Evolutionary conservation across 805 yeast species (phyloP).

Genomic region (Lipomyces chichibuensis): DNA sequence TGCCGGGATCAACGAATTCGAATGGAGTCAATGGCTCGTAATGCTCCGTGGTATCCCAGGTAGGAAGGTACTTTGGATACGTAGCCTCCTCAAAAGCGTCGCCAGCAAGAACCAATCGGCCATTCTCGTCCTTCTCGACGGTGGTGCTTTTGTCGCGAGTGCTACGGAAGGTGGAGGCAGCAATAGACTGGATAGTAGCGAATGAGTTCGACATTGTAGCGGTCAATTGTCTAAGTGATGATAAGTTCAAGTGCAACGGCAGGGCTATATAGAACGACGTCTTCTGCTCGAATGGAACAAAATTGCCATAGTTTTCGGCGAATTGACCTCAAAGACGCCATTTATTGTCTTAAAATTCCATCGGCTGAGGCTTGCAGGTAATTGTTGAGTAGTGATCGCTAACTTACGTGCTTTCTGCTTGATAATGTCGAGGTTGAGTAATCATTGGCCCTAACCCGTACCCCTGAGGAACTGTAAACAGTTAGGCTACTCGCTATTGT

Average conservation of each 20-base stretch:
- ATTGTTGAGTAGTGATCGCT: background rate
- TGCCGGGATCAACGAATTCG: conserved; percentile 66
- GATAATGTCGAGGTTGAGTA: background rate
- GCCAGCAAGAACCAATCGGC: conserved; percentile 34
- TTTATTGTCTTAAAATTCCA: background rate
- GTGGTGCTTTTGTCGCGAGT: conserved; percentile 30
- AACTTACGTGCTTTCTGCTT: background rate
- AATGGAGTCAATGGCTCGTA: conserved; percentile 57
- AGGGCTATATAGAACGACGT: background rate
- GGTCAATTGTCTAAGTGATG: background rate
- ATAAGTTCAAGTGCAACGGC: background rate
- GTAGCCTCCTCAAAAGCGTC: conserved; percentile 35
- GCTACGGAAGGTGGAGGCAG: conserved; percentile 38
- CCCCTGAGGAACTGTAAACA: background rate
- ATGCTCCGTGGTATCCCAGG: conserved; percentile 66
- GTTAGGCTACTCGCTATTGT: background rate
- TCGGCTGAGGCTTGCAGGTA: background rate
- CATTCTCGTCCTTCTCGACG: conserved; percentile 30
- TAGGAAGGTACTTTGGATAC: conserved; percentile 65
- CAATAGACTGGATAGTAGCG: conserved; percentile 37
- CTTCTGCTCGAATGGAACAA: background rate
- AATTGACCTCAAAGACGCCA: background rate
- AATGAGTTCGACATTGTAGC: conserved; percentile 30
- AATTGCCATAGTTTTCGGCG: background rate
- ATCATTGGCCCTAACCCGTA: background rate